Evolutionary conservation across 371 early-diverging fungal genomes (phyloP).

Genomic region (Mucor circinelloides): DNA sequence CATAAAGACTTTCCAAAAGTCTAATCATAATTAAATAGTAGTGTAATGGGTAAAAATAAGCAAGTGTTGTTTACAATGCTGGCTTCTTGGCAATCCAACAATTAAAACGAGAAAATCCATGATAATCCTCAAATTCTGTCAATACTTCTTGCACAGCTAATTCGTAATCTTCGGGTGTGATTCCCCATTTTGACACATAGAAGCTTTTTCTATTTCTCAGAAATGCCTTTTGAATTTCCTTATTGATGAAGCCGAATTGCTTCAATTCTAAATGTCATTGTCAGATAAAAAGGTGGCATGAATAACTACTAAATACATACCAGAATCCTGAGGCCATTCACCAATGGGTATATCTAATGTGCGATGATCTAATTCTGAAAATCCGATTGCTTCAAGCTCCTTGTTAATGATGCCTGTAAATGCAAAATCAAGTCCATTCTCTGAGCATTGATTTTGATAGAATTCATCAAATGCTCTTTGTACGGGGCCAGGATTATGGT

Average conservation of each 20-base stretch:
- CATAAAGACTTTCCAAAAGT: background rate
- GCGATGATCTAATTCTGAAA: slow-evolving; percentile 27
- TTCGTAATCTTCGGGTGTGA: slow-evolving; percentile 48
- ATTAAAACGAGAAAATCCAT: slow-evolving; percentile 47
- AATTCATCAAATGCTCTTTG: slow-evolving; percentile 49
- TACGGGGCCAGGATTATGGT: slow-evolving; percentile 53
- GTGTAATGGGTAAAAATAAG: background rate
- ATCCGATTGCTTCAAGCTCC: slow-evolving; percentile 28
- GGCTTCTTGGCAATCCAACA: slow-evolving; percentile 47
- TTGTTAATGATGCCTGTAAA: slow-evolving; percentile 31
- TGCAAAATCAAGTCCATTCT: slow-evolving; percentile 35
- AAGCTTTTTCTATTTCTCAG: slow-evolving; percentile 40
- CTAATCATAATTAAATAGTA: background rate
- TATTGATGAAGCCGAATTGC: slow-evolving; percentile 56
- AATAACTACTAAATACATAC: slow-evolving; percentile 9
- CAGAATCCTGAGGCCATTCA: slow-evolving; percentile 51
- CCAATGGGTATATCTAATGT: slow-evolving; percentile 49
- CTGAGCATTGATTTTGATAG: slow-evolving; percentile 35
- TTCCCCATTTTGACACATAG: slow-evolving; percentile 42
- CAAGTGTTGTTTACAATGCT: background rate
- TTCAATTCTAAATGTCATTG: slow-evolving; percentile 37
- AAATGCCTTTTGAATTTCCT: slow-evolving; percentile 46
- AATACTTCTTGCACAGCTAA: slow-evolving; percentile 47
- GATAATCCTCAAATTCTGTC: slow-evolving; percentile 50
- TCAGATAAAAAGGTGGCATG: background rate